Evolutionary conservation across 495 filamentous ascomycete species (phyloP), one percentile per base, ranked within the genome.

Genomic region (Recurvomyces mirabilis): DNA sequence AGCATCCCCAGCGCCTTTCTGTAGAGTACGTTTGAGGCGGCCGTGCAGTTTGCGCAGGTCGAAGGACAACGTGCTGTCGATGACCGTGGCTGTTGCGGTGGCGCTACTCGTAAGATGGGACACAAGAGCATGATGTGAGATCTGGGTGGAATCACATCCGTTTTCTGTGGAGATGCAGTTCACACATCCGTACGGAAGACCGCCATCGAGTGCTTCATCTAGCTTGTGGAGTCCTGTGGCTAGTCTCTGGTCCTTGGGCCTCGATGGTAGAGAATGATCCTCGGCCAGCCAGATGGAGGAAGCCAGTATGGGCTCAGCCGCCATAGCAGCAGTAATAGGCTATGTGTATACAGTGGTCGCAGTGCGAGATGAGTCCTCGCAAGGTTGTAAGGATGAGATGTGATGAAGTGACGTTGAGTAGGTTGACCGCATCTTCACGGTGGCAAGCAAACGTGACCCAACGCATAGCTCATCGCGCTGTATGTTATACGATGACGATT

Each of bases 61-160:
- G 26, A 62, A 54, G 21, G 52, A 38, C 24, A 60, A 52, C 1
- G 53, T 51, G 2, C 52, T 59, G 34, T 65, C 61, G 42, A 65
- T 58, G 15, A 61, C 41, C 7, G 54, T 52, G 6, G 53, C 61
- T 0, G 41, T 42, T 4, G 51, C 44, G 13, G 19, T 33, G 4
- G 43, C 29, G 14, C 40, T 13, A 11, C 17, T 10, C 11, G 62
- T 53, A 12, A 64, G 49, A 31, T 57, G 56, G 5, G 55, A 38
- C 14, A 46, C 33, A 10, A 64, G 26, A 15, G 53, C 15, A 1
- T 37, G 15, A 13, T 46, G 41, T 17, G 20, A n/a, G 19, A 62
- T 30, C 40, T 49, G 31, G n/a, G 23, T 17, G 19, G 39, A 28
- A 13, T 38, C 46, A 37, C 10, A 31, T 14, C 25, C 26, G 3